A percentile compares a stretch with the other conserved stretches of the same genome.
phyloP scores from a whole-genome alignment of 805 yeast species.

The Saccharomyces kudriavzevii region DNA sequence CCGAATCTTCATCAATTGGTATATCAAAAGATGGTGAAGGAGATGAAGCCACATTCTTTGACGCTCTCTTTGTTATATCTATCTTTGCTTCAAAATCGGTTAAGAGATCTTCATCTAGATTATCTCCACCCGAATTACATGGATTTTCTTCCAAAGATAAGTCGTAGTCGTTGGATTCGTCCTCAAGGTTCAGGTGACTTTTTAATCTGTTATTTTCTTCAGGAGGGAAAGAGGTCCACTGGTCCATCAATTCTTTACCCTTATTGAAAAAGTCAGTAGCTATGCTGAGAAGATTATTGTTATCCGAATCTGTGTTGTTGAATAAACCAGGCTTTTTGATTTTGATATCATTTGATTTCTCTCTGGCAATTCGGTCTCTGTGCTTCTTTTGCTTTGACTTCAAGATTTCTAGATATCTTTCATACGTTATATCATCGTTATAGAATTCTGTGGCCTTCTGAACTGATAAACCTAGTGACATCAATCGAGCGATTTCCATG shows the following conservation, averaged over 20 bases:
- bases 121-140: neutral
- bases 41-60: neutral
- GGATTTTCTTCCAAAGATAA: neutral
- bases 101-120: neutral
- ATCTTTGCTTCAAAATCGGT: conserved; percentile 5
- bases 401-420: conserved; percentile 3
- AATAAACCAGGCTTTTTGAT: neutral
- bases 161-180: neutral
- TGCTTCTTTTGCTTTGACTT: neutral
- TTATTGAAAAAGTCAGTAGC: conserved; percentile 26
- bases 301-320: conserved; percentile 2
- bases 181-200: neutral
- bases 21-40: neutral
- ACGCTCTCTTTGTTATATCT: neutral
- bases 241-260: conserved; percentile 28
- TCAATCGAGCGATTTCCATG: conserved; percentile 29
- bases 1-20: conserved; percentile 4
- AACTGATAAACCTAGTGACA: conserved; percentile 26
- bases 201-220: conserved; percentile 16
- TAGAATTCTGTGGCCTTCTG: conserved; percentile 18
- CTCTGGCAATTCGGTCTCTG: neutral
- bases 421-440: conserved; percentile 22
- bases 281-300: conserved; percentile 14
- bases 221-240: conserved; percentile 13
- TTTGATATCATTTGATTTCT: neutral